Base-by-base conservation (phyloP, 257 asterid species). In the Craterostigma plantagineum region DNA sequence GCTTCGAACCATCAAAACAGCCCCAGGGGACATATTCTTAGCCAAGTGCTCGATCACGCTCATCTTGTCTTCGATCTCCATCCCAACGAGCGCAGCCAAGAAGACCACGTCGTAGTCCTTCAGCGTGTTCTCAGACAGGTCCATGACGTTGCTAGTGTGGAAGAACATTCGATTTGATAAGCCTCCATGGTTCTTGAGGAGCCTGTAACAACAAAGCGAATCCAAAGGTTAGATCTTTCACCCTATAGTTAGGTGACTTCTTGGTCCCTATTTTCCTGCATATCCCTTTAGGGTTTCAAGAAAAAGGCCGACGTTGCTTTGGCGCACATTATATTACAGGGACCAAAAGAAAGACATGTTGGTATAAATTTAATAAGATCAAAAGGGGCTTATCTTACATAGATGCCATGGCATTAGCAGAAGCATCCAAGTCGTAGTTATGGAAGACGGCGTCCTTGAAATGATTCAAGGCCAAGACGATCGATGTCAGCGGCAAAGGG, bases 401-500 rank as follows among this genome's bases (percentile, higher is more conserved):
- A 0, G 77, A 4, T 0, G 94, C 96, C 65, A 60, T 1, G 14
- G 67, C 23, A 60, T 81, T 85, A 11, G 96, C 96, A 9, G 43
- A 34, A 3, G 56, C 57, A 51, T 81, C 81, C 34, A 85, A 57
- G 48, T 85, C 96, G 38, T 68, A 85, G 53, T 85, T 85, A 72
- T 85, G 75, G 50, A 85, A 77, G 0, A 50, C 38, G 9, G 94
- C 10, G 8, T 56, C n/a, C 0, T 54, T 54, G 27, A 85, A 69
- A 58, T 85, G 94, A 49, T 61, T 18, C 8, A 76, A 34, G 7
- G 96, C 94, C 12, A 85, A 53, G 16, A 77, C 92, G 42, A 85
- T 67, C n/a, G 96, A 72, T 49, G 94, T 81, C 10, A 85, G 68
- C 1, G 96, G 94, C n/a, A 85, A 69, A 6, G 96, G 96, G 14